Evolutionary conservation across 2,329 filamentous ascomycete genomes (phyloP), one percentile per base, ranked within the genome.

Genomic region (Geoglossum cookeanum): DNA sequence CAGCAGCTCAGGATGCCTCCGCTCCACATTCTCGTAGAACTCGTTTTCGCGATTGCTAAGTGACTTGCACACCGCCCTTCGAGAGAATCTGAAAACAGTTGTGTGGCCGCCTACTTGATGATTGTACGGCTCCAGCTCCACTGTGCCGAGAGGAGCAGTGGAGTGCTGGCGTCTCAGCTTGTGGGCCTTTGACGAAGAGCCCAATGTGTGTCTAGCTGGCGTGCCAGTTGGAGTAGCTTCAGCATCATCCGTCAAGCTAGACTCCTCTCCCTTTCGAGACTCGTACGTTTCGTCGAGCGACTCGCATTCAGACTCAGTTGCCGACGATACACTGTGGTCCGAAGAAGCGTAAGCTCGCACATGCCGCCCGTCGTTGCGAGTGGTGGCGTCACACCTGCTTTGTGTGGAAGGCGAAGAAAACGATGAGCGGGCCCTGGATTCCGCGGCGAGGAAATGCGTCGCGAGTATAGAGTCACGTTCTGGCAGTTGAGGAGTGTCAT

Each of bases 101-200:
- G 89, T 96, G 68, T 98, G 92, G 0, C 92, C 92, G 59, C 92
- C 92, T 57, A 98, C 92, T 70, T 98, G 92, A 70, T 98, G 92
- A 62, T 88, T 87, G 71, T 96, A 98, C 1, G 92, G 92, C 65
- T 96, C 95, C 59, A 98, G 76, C 69, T 97, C 90, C 63, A 98
- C 94, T 33, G 91, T 91, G 61, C 91, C 87, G 32, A 94, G 75
- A 2, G 90, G 88, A 69, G 67, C 77, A 33, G 68, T 69, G 45
- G 67, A 67, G 73, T 62, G 76, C 64, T 22, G 59, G 60, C 27
- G 59, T 55, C 15, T 55, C 58, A n/a, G 58, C 33, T 32, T 57
- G 17, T 48, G 47, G 57, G 33, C 61, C 57, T 17, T 54, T 48
- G 27, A 59, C 62, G 37, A 55, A 61, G 48, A 49, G 62, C 55